Conservation (phyloP, 169 alveolate species). For the Perkinsus olseni region DNA sequence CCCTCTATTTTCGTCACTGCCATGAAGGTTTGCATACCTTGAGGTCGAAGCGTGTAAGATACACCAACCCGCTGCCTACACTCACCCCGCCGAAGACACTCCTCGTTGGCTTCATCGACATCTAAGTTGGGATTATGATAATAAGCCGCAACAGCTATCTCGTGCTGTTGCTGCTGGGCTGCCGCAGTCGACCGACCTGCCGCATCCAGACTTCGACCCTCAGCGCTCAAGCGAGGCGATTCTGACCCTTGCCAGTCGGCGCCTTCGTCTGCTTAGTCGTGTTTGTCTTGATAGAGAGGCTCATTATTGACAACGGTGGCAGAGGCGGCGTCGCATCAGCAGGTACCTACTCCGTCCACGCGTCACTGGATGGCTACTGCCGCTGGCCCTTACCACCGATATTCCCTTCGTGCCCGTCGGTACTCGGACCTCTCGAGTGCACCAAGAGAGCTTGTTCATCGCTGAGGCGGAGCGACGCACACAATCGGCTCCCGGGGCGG, state of each 20-base stretch:
- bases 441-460: not conserved
- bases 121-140: not conserved
- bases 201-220: not conserved
- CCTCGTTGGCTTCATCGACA: not conserved
- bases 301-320: constrained; percentile 14
- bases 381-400: not conserved
- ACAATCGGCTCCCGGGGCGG: too few species aligned
- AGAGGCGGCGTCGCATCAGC: constrained; percentile 11
- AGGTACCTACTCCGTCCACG: not conserved
- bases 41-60: not conserved
- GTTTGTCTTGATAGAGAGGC: constrained; percentile 3
- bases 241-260: not conserved
- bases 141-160: constrained; percentile 5
- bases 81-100: not conserved
- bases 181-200: constrained; percentile 3
- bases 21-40: not conserved
- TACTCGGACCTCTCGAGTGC: not conserved
- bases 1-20: not conserved
- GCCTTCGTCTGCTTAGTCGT: not conserved
- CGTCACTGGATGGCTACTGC: not conserved
- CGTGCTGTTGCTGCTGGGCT: constrained; percentile 15
- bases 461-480: not conserved
- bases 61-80: not conserved
- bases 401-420: not conserved
- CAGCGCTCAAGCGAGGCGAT: not conserved